Evolutionary conservation across 2,329 filamentous ascomycete genomes (phyloP).

Genomic region (Paramyrothecium sp.): DNA sequence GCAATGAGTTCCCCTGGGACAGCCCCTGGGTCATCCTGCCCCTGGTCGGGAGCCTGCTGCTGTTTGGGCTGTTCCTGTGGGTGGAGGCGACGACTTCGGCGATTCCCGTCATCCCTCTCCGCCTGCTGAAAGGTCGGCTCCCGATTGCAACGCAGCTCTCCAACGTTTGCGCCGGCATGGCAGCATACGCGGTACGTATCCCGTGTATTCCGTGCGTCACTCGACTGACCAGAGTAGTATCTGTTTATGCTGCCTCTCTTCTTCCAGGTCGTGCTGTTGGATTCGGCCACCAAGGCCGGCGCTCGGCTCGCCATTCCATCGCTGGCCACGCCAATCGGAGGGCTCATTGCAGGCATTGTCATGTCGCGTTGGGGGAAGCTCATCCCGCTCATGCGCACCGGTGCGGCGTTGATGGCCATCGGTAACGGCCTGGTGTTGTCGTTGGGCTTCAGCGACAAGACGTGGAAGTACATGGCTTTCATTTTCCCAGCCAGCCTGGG

Average conservation of each 20-base stretch:
- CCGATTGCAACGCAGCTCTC: slow-evolving; percentile 55
- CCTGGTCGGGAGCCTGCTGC: slow-evolving; percentile 38
- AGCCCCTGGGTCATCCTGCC: slow-evolving; percentile 45
- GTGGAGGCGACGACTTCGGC: slow-evolving; percentile 49
- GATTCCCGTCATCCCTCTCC: slow-evolving; percentile 52
- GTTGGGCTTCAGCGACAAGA: slow-evolving; percentile 46
- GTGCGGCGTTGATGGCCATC: slow-evolving; percentile 48
- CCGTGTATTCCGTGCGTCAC: too few species aligned
- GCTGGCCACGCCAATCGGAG: slow-evolving; percentile 56
- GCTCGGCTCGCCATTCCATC: slow-evolving; percentile 63
- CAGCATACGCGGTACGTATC: slow-evolving; percentile 57
- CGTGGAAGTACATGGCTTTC: slow-evolving; percentile 55
- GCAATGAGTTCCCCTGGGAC: slow-evolving; percentile 53
- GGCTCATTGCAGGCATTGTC: slow-evolving; percentile 53
- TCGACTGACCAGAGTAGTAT: slow-evolving; percentile 37
- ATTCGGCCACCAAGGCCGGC: slow-evolving; percentile 63
- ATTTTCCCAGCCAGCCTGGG: slow-evolving; percentile 59
- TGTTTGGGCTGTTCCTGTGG: slow-evolving; percentile 43
- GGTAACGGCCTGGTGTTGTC: slow-evolving; percentile 53
- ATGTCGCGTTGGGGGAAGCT: slow-evolving; percentile 57
- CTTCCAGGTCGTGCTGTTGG: slow-evolving; percentile 65
- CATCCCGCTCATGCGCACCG: slow-evolving; percentile 48
- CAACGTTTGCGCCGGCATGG: slow-evolving; percentile 60
- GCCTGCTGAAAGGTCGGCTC: slow-evolving; percentile 55
- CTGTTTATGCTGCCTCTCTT: slow-evolving; percentile 70